Percentiles rank a stretch among this genome's conserved stretches.
phyloP scores from a whole-genome alignment of 2,329 filamentous ascomycete species.

The Botrytis fragariae region DNA sequence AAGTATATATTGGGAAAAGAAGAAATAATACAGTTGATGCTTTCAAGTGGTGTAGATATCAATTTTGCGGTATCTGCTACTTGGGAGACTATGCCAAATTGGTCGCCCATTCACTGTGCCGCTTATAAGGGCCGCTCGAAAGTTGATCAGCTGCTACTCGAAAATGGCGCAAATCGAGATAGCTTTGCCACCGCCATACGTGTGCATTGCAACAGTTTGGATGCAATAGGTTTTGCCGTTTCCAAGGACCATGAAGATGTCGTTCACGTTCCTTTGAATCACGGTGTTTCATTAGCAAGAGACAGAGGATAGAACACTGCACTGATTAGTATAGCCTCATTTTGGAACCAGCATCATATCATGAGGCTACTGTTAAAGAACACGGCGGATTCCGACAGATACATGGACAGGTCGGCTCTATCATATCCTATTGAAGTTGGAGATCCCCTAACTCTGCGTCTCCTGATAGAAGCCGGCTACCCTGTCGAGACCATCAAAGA shows the following conservation, averaged over 20 bases:
- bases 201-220: background rate
- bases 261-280: background rate
- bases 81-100: too few relatives aligned
- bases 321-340: background rate
- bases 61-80: too few relatives aligned
- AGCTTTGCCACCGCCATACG: too few relatives aligned
- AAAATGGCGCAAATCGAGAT: background rate
- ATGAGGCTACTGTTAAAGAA: background rate
- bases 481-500: background rate
- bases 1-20: too few relatives aligned
- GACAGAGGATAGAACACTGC: background rate
- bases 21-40: too few relatives aligned
- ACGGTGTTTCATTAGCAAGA: background rate
- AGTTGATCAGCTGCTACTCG: too few relatives aligned
- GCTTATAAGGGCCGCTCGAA: too few relatives aligned
- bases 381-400: background rate
- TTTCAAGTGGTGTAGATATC: too few relatives aligned
- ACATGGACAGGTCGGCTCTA: background rate
- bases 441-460: background rate
- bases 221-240: background rate
- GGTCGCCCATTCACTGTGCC: too few relatives aligned
- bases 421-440: background rate
- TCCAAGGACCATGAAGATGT: background rate
- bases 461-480: background rate
- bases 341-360: background rate